Evolutionary conservation across 176 grass and related monocot genomes (phyloP).

Genomic region (Cocos nucifera): DNA sequence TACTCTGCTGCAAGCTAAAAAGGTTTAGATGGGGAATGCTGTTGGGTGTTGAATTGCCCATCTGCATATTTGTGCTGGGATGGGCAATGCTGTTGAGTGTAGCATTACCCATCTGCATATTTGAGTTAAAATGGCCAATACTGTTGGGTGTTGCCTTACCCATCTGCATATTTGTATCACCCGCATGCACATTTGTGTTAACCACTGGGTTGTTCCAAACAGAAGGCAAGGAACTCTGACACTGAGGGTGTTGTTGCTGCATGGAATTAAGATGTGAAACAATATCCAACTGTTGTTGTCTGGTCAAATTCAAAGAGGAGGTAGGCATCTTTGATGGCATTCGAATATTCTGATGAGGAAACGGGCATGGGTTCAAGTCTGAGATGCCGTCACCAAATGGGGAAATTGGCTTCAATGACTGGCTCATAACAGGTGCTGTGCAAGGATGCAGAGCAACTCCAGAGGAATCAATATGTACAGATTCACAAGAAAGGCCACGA

Average conservation of each 20-base stretch:
- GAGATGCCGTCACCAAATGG: background rate
- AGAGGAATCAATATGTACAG: constrained; percentile 11
- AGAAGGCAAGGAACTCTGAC: constrained; percentile 3
- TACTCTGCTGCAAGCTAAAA: background rate
- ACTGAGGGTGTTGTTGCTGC: constrained; percentile 15
- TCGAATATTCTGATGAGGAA: background rate
- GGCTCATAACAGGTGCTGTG: background rate
- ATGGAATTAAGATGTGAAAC: constrained; percentile 5
- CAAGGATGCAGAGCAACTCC: constrained; percentile 11
- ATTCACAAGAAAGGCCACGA: constrained; percentile 4
- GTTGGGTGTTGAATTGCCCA: constrained; percentile 5
- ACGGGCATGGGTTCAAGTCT: background rate
- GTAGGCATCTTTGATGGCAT: background rate
- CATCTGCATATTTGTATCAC: background rate
- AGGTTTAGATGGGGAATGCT: constrained; percentile 1
- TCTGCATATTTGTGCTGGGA: background rate
- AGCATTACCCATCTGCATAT: background rate
- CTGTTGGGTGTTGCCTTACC: no score
- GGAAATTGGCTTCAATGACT: background rate
- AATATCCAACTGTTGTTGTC: constrained; percentile 15
- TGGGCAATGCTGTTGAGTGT: constrained; percentile 1
- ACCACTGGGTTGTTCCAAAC: constrained; percentile 3
- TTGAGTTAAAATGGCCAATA: background rate
- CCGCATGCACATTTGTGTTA: background rate
- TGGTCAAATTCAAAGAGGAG: background rate